phyloP scores from a whole-genome alignment of 495 filamentous ascomycete species.

The Talaromyces proteolyticus region DNA sequence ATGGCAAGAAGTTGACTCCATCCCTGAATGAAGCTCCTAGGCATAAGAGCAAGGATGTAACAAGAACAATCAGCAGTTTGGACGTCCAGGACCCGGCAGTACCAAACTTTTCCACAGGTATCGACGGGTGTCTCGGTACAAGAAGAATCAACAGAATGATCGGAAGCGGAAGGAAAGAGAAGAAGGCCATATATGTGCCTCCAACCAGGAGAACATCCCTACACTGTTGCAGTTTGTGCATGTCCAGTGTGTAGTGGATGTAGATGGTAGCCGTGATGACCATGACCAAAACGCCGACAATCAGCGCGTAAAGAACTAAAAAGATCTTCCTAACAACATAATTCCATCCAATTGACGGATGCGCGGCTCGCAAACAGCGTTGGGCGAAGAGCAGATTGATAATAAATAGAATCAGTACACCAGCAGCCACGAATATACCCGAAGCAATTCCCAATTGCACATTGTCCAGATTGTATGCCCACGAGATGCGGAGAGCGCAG shows the following conservation, averaged over 20 bases:
- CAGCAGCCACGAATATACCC: constrained; percentile 68
- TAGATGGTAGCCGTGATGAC: constrained; percentile 64
- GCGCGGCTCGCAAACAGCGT: constrained; percentile 66
- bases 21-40: constrained; percentile 68
- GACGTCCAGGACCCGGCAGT: constrained; percentile 49
- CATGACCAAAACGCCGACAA: constrained; percentile 57
- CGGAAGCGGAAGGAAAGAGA: constrained; percentile 71
- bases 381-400: constrained; percentile 76
- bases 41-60: constrained; percentile 49
- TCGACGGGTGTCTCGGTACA: constrained; percentile 41
- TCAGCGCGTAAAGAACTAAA: constrained; percentile 51
- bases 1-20: constrained; percentile 47
- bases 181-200: constrained; percentile 57
- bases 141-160: constrained; percentile 49
- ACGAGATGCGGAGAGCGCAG: constrained; percentile 55
- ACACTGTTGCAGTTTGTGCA: constrained; percentile 41
- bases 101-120: constrained; percentile 62
- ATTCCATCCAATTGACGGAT: constrained; percentile 67
- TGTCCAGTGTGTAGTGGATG: constrained; percentile 57
- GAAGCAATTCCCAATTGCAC: constrained; percentile 61
- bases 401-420: constrained; percentile 73
- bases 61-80: constrained; percentile 60
- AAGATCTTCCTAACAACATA: constrained; percentile 42
- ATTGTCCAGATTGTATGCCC: constrained; percentile 32
- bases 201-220: constrained; percentile 63